Conservation (phyloP, 176 grass and related monocot genomes). For the Dendrocalamus sinicus region DNA sequence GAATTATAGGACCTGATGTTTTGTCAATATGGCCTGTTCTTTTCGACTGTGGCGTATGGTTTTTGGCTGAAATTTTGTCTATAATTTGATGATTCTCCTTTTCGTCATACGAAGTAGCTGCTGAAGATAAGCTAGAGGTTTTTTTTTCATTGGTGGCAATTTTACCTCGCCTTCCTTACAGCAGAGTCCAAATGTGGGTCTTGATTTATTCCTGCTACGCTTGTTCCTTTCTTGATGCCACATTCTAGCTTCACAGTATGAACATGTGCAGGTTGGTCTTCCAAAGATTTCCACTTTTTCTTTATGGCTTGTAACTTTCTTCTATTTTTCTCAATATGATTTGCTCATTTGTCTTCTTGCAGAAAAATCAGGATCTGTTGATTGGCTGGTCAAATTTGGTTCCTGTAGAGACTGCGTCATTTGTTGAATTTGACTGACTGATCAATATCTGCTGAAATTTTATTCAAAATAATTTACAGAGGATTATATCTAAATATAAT, state of each 20-base stretch:
- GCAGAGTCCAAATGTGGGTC: not conserved
- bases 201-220: not conserved
- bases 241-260: constrained; percentile 5
- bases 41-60: too few relatives aligned
- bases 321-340: too few relatives aligned
- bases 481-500: too few relatives aligned
- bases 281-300: not conserved
- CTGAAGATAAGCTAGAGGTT: not conserved
- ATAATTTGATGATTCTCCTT: constrained; percentile 19
- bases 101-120: not conserved
- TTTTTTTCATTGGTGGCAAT: not conserved
- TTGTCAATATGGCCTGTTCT: not conserved
- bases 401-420: too few relatives aligned
- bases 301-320: too few relatives aligned
- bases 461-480: too few relatives aligned
- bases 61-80: too few relatives aligned
- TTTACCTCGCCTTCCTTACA: constrained; percentile 25
- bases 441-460: too few relatives aligned
- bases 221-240: constrained; percentile 27
- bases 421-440: too few relatives aligned
- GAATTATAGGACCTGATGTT: constrained; percentile 39
- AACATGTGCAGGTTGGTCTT: not conserved
- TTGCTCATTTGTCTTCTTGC: too few relatives aligned
- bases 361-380: too few relatives aligned
- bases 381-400: too few relatives aligned